phyloP scores from a whole-genome alignment of 345 rosid species.

The Gossypium stocksii region DNA sequence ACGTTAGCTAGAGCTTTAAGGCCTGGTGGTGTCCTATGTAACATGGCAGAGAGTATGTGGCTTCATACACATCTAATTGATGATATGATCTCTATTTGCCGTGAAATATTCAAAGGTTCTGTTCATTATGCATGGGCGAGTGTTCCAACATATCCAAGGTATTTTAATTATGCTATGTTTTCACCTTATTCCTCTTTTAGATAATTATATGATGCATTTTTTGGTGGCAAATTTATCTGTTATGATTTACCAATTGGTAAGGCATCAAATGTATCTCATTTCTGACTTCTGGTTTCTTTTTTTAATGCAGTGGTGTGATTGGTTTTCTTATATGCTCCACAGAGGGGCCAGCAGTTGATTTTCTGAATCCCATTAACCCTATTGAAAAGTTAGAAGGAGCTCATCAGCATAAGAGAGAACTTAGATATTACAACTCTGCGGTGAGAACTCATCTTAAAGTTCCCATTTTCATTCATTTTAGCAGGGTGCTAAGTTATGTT shows the following conservation, averaged over 20 bases:
- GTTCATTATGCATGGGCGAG: conserved; percentile 94
- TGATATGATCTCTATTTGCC: conserved; percentile 69
- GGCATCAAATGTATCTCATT: not conserved
- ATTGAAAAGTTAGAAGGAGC: conserved; percentile 84
- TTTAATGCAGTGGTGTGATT: conserved; percentile 70
- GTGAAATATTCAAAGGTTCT: conserved; percentile 72
- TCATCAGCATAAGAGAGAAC: conserved; percentile 49
- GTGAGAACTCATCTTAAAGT: conserved; percentile 26
- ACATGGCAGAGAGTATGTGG: conserved; percentile 99
- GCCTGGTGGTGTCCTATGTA: conserved; percentile 94
- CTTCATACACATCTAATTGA: conserved; percentile 93
- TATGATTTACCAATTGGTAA: not conserved
- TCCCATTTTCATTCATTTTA: not conserved
- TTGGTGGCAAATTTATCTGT: not conserved
- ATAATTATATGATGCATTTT: not conserved
- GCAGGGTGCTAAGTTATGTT: not conserved
- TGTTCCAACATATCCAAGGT: conserved; percentile 98
- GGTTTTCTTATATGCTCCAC: conserved; percentile 84
- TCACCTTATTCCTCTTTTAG: not conserved
- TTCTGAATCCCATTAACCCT: conserved; percentile 79
- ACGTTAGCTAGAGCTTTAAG: conserved; percentile 66
- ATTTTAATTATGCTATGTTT: not conserved
- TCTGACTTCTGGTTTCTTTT: not conserved
- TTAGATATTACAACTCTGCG: conserved; percentile 80
- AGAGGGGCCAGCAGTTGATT: conserved; percentile 78